phyloP scores from a whole-genome alignment of 2,329 filamentous ascomycete genomes.

The Talaromyces sp. region DNA sequence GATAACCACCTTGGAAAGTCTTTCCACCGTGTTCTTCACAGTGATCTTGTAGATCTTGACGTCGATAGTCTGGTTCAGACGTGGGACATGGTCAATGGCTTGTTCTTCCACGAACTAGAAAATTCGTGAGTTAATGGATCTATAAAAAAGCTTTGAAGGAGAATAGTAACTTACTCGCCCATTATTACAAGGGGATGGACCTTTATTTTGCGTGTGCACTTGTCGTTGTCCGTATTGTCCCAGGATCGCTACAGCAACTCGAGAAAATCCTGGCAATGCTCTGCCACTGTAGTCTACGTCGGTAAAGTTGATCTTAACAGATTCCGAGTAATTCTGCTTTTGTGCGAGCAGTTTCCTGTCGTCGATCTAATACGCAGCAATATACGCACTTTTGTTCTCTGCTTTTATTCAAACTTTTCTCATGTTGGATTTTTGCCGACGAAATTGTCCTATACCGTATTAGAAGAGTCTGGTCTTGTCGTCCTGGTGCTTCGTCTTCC shows the following conservation, averaged over 20 bases:
- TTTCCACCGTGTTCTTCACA: constrained; percentile 77
- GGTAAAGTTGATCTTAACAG: not conserved
- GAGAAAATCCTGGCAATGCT: too few relatives aligned
- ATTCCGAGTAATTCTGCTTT: not conserved
- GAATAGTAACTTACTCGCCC: constrained; percentile 46
- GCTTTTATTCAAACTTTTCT: not conserved
- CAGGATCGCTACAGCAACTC: too few relatives aligned
- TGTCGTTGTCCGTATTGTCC: too few relatives aligned
- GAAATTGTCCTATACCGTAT: not conserved
- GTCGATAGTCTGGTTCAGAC: constrained; percentile 93
- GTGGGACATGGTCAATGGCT: constrained; percentile 95
- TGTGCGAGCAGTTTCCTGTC: not conserved
- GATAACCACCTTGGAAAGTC: too few relatives aligned
- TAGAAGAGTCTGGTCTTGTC: not conserved
- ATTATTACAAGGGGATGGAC: too few relatives aligned
- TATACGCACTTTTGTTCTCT: not conserved
- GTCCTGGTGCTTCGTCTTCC: not conserved
- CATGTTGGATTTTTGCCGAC: not conserved
- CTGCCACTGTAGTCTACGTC: too few relatives aligned
- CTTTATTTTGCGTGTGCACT: too few relatives aligned
- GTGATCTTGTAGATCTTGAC: constrained; percentile 95
- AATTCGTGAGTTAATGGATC: not conserved
- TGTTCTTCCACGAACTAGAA: constrained; percentile 93
- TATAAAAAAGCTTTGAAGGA: constrained; percentile 13
- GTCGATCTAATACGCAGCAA: not conserved